These are phyloP conservation scores for Verticillium klebahnii DNA, from an alignment of 2,329 filamentous ascomycete species.

Conservation along the genomic window DNA sequence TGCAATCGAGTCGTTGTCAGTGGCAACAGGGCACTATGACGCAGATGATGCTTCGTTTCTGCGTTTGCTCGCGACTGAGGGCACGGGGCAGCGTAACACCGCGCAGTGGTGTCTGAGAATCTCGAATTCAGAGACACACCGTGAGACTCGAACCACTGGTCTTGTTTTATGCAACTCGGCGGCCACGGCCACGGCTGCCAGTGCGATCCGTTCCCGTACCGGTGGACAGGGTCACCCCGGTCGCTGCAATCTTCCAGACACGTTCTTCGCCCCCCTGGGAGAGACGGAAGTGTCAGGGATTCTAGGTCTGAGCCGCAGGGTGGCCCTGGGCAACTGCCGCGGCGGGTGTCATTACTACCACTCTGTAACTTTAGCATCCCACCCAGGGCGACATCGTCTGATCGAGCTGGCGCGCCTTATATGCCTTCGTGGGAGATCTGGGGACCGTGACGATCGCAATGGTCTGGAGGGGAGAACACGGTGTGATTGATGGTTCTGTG, in stretches of 20 bases:
- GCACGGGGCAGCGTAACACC: background rate
- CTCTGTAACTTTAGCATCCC: conserved; percentile 8
- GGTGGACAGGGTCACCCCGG: conserved; percentile 9
- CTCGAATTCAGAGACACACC: background rate
- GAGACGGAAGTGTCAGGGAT: conserved; percentile 5
- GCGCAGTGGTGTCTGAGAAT: background rate
- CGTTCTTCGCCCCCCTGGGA: background rate
- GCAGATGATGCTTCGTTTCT: background rate
- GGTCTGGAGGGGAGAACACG: background rate
- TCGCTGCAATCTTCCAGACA: conserved; percentile 11
- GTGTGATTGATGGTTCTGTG: background rate
- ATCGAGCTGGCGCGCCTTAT: background rate
- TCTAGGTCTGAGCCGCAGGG: background rate
- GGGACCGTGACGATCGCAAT: background rate
- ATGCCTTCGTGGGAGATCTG: background rate
- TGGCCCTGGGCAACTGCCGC: conserved; percentile 5
- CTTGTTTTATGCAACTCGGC: background rate
- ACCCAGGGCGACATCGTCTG: background rate
- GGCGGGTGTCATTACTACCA: conserved; percentile 3
- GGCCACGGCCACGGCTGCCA: background rate
- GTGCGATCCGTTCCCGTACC: conserved; percentile 1
- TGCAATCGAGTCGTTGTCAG: background rate
- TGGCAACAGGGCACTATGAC: background rate
- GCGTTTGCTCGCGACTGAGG: background rate
- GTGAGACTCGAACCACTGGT: background rate